Base-by-base conservation (phyloP, 108 stramenopile species). In the Schizochytrium sp. region DNA sequence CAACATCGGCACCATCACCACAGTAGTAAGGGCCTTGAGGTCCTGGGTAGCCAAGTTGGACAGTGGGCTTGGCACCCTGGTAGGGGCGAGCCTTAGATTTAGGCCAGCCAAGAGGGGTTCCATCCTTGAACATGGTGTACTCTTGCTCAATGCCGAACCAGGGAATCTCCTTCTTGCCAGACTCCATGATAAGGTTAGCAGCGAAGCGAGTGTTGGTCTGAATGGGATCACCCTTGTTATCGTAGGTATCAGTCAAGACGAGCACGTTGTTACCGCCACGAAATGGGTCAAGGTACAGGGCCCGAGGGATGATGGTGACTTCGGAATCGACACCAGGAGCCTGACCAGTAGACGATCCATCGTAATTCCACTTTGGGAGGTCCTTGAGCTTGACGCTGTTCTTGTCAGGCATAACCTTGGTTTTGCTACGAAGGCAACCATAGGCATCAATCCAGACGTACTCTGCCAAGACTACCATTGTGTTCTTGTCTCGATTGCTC, bases 11-110 rank as follows among this genome's bases (percentile, higher is more conserved):
- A 0, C 89, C 89, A 7, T 44, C 90, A 64, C 94, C 94, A 96
- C 98, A 99, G 93, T 99, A 99, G 95, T 99, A 99, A 7, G 98
- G 98, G 57, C 98, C 98, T 92, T 99, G 94, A 44, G 93, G 91
- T 15, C 91, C 92, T 8, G 94, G 94, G 89, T 90, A 91, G 72
- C 98, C 98, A 49, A 93, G 94, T 92, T 96, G 95, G 45, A 19
- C 15, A 12, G 76, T 83, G 47, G 76, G 76, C 5, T 53, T 53
- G 76, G 50, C 76, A 28, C 28, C 28, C 28, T 28, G 28, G 76
- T 55, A 83, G 76, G 50, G 38, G 3, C 76, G 76, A 5, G 76
- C 76, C 28, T 83, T 83, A 38, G 76, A 83, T 1, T 10, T 15
- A 64, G 98, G 98, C 98, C 98, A 98, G 47, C 98, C 98, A 60